Percentiles rank a stretch among this genome's conserved stretches.
Evolutionary conservation across 129 eudicot genomes (phyloP).

Genomic region (Pulicaria dysenterica): DNA sequence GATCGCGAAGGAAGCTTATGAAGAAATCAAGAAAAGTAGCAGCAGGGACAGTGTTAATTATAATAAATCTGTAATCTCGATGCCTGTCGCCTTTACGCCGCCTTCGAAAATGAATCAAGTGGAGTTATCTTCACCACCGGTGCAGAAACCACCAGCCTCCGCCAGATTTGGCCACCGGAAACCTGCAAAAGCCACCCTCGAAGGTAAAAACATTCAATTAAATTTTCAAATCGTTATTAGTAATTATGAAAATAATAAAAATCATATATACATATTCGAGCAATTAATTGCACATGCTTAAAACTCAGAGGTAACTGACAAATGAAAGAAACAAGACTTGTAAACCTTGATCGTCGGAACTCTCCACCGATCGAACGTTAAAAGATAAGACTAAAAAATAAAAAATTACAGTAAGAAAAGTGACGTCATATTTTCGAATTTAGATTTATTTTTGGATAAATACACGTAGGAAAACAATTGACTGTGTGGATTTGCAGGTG

Average conservation of each 20-base stretch:
- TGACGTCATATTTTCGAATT: background rate
- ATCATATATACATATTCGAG: too few relatives aligned
- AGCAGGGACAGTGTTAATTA: slow-evolving; percentile 3
- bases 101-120: slow-evolving; percentile 12
- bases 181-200: slow-evolving; percentile 46
- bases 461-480: background rate
- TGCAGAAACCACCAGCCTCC: slow-evolving; percentile 64
- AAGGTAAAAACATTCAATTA: slow-evolving; percentile 54
- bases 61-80: slow-evolving; percentile 42
- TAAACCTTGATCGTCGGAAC: background rate
- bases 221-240: too few relatives aligned
- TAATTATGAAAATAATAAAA: too few relatives aligned
- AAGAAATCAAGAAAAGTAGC: slow-evolving; percentile 28
- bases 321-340: background rate
- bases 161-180: slow-evolving; percentile 63
- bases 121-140: slow-evolving; percentile 27
- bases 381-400: slow-evolving; percentile 19
- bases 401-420: background rate
- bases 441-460: background rate
- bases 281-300: too few relatives aligned
- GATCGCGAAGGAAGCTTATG: slow-evolving; percentile 31
- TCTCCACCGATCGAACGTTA: slow-evolving; percentile 9
- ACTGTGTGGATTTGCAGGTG: slow-evolving; percentile 33
- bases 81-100: slow-evolving; percentile 27
- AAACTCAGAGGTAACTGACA: slow-evolving; percentile 20